These are phyloP conservation scores for Fusarium paranaense DNA, from an alignment of 2,329 filamentous ascomycete genomes.

Conservation along the genomic window DNA sequence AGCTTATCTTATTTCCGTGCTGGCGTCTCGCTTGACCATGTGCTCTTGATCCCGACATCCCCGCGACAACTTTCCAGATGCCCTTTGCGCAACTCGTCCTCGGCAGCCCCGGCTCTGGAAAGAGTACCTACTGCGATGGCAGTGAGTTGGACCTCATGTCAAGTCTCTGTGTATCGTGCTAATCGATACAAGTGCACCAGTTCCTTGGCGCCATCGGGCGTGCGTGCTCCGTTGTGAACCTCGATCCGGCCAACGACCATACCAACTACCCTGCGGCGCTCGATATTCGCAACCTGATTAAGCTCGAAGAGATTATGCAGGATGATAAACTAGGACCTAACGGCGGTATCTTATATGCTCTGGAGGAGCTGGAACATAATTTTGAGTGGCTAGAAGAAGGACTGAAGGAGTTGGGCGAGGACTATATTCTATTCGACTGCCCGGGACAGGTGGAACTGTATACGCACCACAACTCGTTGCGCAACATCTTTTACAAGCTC, in stretches of 20 bases:
- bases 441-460: slow-evolving; percentile 98
- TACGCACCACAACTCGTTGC: slow-evolving; percentile 90
- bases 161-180: not conserved
- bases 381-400: slow-evolving; percentile 90
- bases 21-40: slow-evolving; percentile 34
- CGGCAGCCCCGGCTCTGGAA: slow-evolving; percentile 94
- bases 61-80: slow-evolving; percentile 54
- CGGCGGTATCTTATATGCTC: slow-evolving; percentile 89
- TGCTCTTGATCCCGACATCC: slow-evolving; percentile 35
- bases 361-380: slow-evolving; percentile 95
- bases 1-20: not conserved
- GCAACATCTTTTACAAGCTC: slow-evolving; percentile 90
- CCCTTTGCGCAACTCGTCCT: slow-evolving; percentile 83
- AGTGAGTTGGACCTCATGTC: slow-evolving; percentile 63
- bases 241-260: slow-evolving; percentile 96
- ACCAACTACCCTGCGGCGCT: slow-evolving; percentile 90
- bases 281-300: slow-evolving; percentile 89
- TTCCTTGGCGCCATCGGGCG: slow-evolving; percentile 96
- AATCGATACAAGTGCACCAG: slow-evolving; percentile 77
- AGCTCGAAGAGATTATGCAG: slow-evolving; percentile 94
- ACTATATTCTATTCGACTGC: slow-evolving; percentile 96
- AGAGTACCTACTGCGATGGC: slow-evolving; percentile 98
- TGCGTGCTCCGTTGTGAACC: slow-evolving; percentile 94
- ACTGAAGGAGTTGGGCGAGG: slow-evolving; percentile 83
- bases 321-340: slow-evolving; percentile 93